Base-by-base conservation (phyloP, 2,329 filamentous ascomycete genomes). In the Botrytis deweyae region DNA sequence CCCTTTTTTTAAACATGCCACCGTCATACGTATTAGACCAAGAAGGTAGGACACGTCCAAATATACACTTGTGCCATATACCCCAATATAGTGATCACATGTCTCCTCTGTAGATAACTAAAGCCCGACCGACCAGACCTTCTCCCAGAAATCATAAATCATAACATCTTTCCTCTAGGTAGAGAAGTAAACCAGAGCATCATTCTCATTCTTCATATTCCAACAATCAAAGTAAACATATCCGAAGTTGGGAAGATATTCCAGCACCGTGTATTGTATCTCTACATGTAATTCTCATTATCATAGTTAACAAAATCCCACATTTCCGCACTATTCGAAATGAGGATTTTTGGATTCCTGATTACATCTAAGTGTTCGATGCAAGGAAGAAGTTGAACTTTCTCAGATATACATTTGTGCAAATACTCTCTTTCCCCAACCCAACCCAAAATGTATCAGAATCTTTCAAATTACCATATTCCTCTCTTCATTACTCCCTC, bases 81-180 rank as follows among this genome's bases (percentile, higher is more conserved):
- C 22, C 49, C 6, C 49, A 8, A 25, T 49, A 49, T 49, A 25
- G 2, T 25, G 22, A 25, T 2, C 8, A 12, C 25, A 9, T 49
- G 25, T 52, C 46, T 52, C 20, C 3, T 6, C 25, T 14, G 4
- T 8, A 52, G 0, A n/a, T 22, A 52, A 5, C 12, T 52, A n/a
- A n/a, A 52, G 22, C 49, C 0, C 10, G 1, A 1, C 0, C 10
- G 1, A 1, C n/a, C n/a, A 55, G 52, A 29, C 14, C 6, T 29
- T 55, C 52, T 55, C 6, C 6, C 52, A 29, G 6, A 29, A 55
- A 18, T 18, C n/a, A 55, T 7, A 55, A 29, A 55, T 55, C 12
- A 55, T 7, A 29, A 1, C 25, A 55, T 29, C 5, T 3, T 18
- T 16, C 42, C 16, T 44, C 4, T 44, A 29, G 29, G 29, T 29